Conservation (phyloP, 2,329 filamentous ascomycete species). For the Pyricularia pennisetigena region DNA sequence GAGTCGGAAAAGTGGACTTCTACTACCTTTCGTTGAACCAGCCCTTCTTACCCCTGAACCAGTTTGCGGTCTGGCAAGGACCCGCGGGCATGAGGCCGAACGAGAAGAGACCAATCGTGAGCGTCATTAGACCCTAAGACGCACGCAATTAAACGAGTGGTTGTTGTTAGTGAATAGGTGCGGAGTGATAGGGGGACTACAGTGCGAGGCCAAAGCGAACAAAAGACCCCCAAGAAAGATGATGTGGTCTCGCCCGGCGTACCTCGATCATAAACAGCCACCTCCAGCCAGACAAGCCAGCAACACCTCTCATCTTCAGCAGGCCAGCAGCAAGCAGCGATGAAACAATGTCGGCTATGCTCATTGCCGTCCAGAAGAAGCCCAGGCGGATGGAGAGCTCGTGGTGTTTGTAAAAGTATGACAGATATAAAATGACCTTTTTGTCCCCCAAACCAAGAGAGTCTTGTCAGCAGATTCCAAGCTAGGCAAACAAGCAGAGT, state of each 20-base stretch:
- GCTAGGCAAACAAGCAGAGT: too few relatives aligned
- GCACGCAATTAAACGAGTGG: too few relatives aligned
- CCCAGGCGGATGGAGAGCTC: slow-evolving; percentile 28
- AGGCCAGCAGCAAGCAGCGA: slow-evolving; percentile 28
- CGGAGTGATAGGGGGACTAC: too few relatives aligned
- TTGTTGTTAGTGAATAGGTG: too few relatives aligned
- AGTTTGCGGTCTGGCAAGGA: slow-evolving; percentile 39
- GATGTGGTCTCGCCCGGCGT: too few relatives aligned
- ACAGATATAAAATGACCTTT: slow-evolving; percentile 28
- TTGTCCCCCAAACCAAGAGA: too few relatives aligned
- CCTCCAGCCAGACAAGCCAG: slow-evolving; percentile 26
- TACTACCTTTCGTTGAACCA: slow-evolving; percentile 52
- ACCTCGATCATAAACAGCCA: slow-evolving; percentile 49
- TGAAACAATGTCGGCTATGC: slow-evolving; percentile 27
- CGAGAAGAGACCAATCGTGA: slow-evolving; percentile 39
- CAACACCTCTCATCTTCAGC: slow-evolving; percentile 28
- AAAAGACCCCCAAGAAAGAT: too few relatives aligned
- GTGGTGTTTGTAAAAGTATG: slow-evolving; percentile 31
- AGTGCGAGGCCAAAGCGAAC: too few relatives aligned
- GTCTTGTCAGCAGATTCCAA: too few relatives aligned
- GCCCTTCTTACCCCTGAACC: slow-evolving; percentile 41
- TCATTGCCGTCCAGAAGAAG: slow-evolving; percentile 31
- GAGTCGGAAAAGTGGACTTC: too few relatives aligned
- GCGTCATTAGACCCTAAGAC: slow-evolving; percentile 29
- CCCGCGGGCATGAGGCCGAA: slow-evolving; percentile 45